A percentile compares a stretch with the other conserved stretches of the same genome.
Conservation (phyloP, 306 rosid species). For the Dryas octopetala region DNA sequence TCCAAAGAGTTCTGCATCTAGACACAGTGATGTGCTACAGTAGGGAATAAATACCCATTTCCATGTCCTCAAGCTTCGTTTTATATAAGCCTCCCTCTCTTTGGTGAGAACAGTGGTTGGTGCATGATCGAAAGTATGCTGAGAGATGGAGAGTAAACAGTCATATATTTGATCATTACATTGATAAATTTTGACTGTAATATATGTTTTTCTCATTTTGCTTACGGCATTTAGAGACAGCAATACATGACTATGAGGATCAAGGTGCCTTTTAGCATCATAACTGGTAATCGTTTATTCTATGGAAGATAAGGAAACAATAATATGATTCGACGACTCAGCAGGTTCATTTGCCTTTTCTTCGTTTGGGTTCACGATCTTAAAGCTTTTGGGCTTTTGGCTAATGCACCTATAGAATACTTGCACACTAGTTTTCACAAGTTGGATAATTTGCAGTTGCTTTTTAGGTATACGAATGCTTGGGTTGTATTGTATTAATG, state of each 20-base stretch:
- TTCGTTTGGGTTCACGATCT: no score
- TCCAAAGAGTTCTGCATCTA: not conserved
- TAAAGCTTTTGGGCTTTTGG: not conserved
- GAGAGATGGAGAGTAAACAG: not conserved
- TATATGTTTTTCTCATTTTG: no score
- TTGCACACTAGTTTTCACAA: not conserved
- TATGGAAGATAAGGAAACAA: no score
- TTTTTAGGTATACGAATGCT: not conserved
- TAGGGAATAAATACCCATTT: conserved; percentile 1
- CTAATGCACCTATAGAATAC: not conserved
- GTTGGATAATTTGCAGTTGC: not conserved
- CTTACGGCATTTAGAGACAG: no score
- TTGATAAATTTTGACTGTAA: no score
- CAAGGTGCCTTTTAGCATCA: not conserved
- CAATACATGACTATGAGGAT: no score
- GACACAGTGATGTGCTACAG: not conserved
- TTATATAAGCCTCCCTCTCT: not conserved
- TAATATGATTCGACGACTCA: no score
- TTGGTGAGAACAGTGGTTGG: not conserved
- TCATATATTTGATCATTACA: no score
- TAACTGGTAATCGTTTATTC: not conserved
- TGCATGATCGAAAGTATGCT: not conserved
- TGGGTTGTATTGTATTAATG: no score
- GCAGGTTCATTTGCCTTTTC: no score
- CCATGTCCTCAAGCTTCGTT: not conserved